Percentiles rank a stretch among this genome's conserved stretches.
Evolutionary conservation across 768 basidiomycete genomes (phyloP).

Genomic region (Pleurotus pulmonarius): DNA sequence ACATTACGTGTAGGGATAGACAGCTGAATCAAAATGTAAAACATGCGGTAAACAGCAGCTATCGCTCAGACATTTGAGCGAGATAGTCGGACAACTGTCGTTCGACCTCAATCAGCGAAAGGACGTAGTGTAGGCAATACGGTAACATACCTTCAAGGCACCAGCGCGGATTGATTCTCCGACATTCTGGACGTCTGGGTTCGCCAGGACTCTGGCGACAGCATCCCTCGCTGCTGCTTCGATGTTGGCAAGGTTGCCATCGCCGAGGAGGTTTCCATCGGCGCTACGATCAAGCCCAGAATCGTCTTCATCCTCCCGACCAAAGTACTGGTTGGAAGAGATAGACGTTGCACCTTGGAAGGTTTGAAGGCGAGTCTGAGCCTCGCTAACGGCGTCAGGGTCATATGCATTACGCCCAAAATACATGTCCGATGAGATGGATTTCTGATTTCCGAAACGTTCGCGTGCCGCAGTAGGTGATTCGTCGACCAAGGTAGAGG

Average conservation of each 20-base stretch:
- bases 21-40: not conserved
- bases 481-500: conserved; percentile 37
- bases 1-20: not conserved
- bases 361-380: conserved; percentile 71
- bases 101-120: conserved; percentile 7
- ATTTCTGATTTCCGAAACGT: conserved; percentile 90
- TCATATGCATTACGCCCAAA: conserved; percentile 91
- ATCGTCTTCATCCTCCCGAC: conserved; percentile 81
- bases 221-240: conserved; percentile 72
- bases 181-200: conserved; percentile 85
- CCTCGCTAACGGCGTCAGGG: conserved; percentile 63
- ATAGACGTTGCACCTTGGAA: conserved; percentile 94
- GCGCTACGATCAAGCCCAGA: conserved; percentile 33
- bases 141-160: conserved; percentile 68
- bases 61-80: conserved; percentile 60
- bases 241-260: conserved; percentile 56
- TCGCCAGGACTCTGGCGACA: conserved; percentile 67
- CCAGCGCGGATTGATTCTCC: conserved; percentile 76
- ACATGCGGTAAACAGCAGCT: not conserved
- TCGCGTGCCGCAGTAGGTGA: conserved; percentile 80
- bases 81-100: conserved; percentile 60
- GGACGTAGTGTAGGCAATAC: conserved; percentile 1
- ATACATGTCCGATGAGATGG: conserved; percentile 97
- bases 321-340: conserved; percentile 96
- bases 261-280: conserved; percentile 34